Evolutionary conservation across 129 eudicot genomes (phyloP).

Genomic region (Ambrosia trifida): DNA sequence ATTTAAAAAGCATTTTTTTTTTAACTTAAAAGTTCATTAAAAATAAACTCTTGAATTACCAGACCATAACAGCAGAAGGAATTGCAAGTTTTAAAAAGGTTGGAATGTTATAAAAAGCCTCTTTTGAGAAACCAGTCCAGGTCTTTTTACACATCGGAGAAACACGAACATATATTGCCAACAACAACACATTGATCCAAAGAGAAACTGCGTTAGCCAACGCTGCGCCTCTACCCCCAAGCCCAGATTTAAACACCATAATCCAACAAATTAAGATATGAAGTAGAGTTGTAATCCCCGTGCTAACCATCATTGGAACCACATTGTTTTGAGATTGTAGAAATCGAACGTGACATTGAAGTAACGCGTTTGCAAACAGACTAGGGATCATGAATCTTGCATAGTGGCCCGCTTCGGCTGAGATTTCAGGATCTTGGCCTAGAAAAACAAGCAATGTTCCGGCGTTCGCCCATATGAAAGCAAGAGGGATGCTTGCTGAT

Average conservation of each 20-base stretch:
- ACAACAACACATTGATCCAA: slow-evolving; percentile 58
- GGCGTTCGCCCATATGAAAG: slow-evolving; percentile 61
- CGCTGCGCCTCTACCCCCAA: slow-evolving; percentile 73
- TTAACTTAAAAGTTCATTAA: not conserved
- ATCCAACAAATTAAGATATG: slow-evolving; percentile 65
- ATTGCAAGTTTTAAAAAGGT: slow-evolving; percentile 61
- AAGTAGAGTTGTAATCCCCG: slow-evolving; percentile 54
- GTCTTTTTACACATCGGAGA: slow-evolving; percentile 61
- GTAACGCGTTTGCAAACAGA: slow-evolving; percentile 59
- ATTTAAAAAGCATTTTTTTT: not conserved
- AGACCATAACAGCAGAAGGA: slow-evolving; percentile 78
- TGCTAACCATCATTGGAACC: slow-evolving; percentile 64
- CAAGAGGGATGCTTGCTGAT: slow-evolving; percentile 56
- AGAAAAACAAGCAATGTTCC: slow-evolving; percentile 51
- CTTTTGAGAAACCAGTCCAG: slow-evolving; percentile 71
- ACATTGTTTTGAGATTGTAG: slow-evolving; percentile 68
- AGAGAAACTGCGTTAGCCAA: slow-evolving; percentile 66
- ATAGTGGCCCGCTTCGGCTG: slow-evolving; percentile 66
- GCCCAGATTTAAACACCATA: slow-evolving; percentile 59
- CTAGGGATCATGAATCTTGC: slow-evolving; percentile 67
- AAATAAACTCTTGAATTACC: slow-evolving; percentile 40
- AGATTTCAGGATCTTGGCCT: slow-evolving; percentile 68
- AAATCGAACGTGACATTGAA: slow-evolving; percentile 69
- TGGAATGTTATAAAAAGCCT: slow-evolving; percentile 48
- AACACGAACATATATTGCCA: slow-evolving; percentile 53